phyloP scores from a whole-genome alignment of 805 yeast species.

The Sugiyamaella chiloensis region DNA sequence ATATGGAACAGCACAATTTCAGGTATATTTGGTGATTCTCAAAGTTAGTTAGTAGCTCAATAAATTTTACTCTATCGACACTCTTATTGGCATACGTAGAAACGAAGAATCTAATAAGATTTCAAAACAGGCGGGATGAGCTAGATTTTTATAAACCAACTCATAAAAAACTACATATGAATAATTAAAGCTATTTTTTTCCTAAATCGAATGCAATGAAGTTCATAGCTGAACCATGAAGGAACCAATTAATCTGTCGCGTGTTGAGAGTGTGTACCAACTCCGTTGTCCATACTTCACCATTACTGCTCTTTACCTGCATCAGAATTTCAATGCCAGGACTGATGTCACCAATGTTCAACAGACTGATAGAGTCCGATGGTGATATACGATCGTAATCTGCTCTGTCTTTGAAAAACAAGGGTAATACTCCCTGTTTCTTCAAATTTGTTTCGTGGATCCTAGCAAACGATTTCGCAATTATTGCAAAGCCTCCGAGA shows the following conservation, averaged over 20 bases:
- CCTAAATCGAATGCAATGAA: too few species aligned
- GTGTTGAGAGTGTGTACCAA: slow-evolving; percentile 37
- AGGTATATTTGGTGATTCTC: slow-evolving; percentile 36
- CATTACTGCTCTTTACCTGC: slow-evolving; percentile 68
- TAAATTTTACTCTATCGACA: too few species aligned
- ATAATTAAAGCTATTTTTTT: too few species aligned
- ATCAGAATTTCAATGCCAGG: slow-evolving; percentile 88
- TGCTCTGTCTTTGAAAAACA: slow-evolving; percentile 82
- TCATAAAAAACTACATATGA: too few species aligned
- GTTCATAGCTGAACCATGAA: slow-evolving; percentile 54
- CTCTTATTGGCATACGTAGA: too few species aligned
- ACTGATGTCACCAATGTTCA: slow-evolving; percentile 78
- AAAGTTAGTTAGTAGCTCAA: too few species aligned
- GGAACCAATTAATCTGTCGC: slow-evolving; percentile 99
- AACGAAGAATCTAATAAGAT: too few species aligned
- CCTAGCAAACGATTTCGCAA: slow-evolving; percentile 96
- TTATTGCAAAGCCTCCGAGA: slow-evolving; percentile 97
- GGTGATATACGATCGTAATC: slow-evolving; percentile 93
- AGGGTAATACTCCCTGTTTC: slow-evolving; percentile 98
- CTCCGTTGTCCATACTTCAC: slow-evolving; percentile 34
- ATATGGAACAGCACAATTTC: slow-evolving; percentile 50
- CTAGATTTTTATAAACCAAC: too few species aligned
- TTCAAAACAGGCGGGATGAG: too few species aligned
- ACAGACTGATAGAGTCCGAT: slow-evolving; percentile 81
- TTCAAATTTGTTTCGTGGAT: slow-evolving; percentile 99